Conservation (phyloP, 768 basidiomycete species). For the Kwoniella europaea region DNA sequence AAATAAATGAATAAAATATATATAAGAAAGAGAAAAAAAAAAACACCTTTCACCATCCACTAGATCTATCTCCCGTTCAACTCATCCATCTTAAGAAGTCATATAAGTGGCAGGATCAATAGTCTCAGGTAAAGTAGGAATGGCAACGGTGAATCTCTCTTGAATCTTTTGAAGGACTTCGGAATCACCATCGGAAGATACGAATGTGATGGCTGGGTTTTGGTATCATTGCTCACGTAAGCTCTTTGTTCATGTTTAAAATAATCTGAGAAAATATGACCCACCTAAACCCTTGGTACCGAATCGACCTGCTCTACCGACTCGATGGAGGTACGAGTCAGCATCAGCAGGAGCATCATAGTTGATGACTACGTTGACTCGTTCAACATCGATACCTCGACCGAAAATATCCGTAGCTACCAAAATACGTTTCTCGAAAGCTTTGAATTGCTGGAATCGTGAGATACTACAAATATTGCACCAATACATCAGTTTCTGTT, state of each 20-base stretch:
- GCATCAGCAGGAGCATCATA: constrained; percentile 97
- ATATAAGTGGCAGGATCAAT: constrained; percentile 93
- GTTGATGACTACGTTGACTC: constrained; percentile 99
- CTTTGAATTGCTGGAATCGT: constrained; percentile 97
- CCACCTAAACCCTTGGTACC: constrained; percentile 89
- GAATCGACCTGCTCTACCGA: constrained; percentile 98
- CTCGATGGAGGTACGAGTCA: constrained; percentile 97
- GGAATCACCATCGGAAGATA: constrained; percentile 87
- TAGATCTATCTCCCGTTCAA: not conserved
- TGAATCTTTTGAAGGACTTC: constrained; percentile 95
- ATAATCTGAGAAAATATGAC: not conserved
- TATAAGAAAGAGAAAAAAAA: not conserved
- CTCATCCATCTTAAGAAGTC: constrained; percentile 29
- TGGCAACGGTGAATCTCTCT: constrained; percentile 94
- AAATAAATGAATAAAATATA: not conserved
- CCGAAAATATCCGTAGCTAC: constrained; percentile 99
- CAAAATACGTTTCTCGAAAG: constrained; percentile 97
- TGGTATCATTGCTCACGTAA: too few species aligned
- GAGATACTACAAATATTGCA: constrained; percentile 67
- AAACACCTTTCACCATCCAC: constrained; percentile 4
- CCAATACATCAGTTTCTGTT: not conserved
- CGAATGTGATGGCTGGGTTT: constrained; percentile 80
- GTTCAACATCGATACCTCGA: constrained; percentile 98
- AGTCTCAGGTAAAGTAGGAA: constrained; percentile 89
- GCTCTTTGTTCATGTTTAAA: too few species aligned